Evolutionary conservation across 768 basidiomycete genomes (phyloP).

Genomic region (Calocera viscosa): DNA sequence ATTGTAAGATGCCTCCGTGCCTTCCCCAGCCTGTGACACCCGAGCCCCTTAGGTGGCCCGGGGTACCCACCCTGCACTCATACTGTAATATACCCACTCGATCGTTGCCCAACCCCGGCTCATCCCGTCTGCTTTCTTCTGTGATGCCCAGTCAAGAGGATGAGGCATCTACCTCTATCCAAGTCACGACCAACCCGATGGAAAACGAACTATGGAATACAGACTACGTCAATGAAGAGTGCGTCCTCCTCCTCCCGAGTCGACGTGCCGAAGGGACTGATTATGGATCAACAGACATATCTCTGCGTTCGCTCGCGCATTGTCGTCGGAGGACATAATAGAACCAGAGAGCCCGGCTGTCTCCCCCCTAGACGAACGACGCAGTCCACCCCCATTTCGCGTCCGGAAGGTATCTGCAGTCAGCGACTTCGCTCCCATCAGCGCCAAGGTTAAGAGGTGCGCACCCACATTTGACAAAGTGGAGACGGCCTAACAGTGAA

Average conservation of each 20-base stretch:
- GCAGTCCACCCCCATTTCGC: slow-evolving; percentile 30
- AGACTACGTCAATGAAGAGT: slow-evolving; percentile 66
- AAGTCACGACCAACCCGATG: background rate
- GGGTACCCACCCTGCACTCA: background rate
- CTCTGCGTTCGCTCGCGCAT: slow-evolving; percentile 25
- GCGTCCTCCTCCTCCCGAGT: slow-evolving; percentile 24
- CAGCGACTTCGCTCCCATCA: slow-evolving; percentile 83
- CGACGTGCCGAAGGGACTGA: slow-evolving; percentile 20
- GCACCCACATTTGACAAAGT: slow-evolving; percentile 11
- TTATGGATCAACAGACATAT: slow-evolving; percentile 20
- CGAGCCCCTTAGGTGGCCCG: background rate
- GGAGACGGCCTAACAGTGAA: slow-evolving; percentile 15
- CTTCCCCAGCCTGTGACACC: slow-evolving; percentile 8
- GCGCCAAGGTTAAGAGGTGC: slow-evolving; percentile 67
- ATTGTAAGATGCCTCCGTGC: background rate
- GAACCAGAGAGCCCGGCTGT: slow-evolving; percentile 20
- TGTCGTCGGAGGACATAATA: slow-evolving; percentile 10
- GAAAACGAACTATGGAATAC: slow-evolving; percentile 29
- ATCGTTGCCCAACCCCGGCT: background rate
- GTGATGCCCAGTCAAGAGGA: background rate
- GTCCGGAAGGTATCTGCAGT: slow-evolving; percentile 71
- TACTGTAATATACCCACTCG: background rate
- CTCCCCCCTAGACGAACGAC: slow-evolving; percentile 19
- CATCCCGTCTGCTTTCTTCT: background rate
- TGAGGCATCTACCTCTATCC: background rate